Conservation (phyloP, 225 moss, liverwort and hornwort genomes). For the Anthoceros angustus region DNA sequence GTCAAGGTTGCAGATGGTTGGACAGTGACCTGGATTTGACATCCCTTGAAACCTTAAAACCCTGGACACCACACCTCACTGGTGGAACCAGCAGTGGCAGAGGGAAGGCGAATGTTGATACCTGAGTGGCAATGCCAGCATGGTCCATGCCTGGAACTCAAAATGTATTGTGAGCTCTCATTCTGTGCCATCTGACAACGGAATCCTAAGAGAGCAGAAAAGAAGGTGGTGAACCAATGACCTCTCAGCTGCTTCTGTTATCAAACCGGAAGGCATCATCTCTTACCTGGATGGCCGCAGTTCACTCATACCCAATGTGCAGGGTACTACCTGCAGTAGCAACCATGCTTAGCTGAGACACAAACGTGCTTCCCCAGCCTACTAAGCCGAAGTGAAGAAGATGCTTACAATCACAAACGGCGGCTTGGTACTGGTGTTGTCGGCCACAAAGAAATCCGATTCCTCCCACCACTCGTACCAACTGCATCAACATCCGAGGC, state of each 20-base stretch:
- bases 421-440: conserved; percentile 50
- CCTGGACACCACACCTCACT: neutral
- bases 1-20: no score
- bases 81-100: conserved; percentile 5
- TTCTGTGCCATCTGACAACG: conserved; percentile 72
- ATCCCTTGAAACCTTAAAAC: conserved; percentile 1
- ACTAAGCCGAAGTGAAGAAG: neutral
- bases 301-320: conserved; percentile 85
- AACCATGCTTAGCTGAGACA: neutral
- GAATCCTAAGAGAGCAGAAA: conserved; percentile 37
- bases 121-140: conserved; percentile 98
- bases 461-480: conserved; percentile 99
- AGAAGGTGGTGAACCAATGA: no score
- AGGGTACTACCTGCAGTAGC: conserved; percentile 49
- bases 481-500: conserved; percentile 15
- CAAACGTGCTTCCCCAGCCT: neutral
- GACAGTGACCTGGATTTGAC: no score
- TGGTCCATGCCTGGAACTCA: conserved; percentile 95
- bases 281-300: conserved; percentile 60
- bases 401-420: conserved; percentile 72
- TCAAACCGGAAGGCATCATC: neutral
- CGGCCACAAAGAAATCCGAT: conserved; percentile 54
- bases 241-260: no score
- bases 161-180: conserved; percentile 85
- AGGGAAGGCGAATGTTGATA: conserved; percentile 9